These are phyloP conservation scores for Grammothele lineata DNA, from an alignment of 768 basidiomycete genomes.

Conservation along the genomic window DNA sequence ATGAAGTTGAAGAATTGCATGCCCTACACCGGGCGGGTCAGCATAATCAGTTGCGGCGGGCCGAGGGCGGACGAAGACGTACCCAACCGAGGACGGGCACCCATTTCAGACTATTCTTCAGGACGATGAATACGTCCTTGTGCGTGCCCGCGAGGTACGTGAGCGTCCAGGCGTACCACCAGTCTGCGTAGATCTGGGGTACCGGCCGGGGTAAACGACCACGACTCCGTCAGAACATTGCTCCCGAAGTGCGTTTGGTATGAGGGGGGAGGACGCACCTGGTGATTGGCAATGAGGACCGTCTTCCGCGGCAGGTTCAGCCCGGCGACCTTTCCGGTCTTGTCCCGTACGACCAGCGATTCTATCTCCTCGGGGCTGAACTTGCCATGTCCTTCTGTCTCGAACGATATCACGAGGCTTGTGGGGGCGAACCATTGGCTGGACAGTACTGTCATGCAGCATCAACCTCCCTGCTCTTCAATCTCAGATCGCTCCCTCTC, in stretches of 20 bases:
- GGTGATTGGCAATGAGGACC: conserved; percentile 90
- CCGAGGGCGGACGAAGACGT: conserved; percentile 18
- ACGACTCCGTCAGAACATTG: neutral
- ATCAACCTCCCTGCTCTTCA: neutral
- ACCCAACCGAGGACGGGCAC: conserved; percentile 90
- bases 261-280: conserved; percentile 42
- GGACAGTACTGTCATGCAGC: conserved; percentile 56
- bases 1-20: conserved; percentile 97
- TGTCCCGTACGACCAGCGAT: conserved; percentile 51
- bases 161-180: conserved; percentile 86
- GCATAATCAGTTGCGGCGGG: too few relatives aligned
- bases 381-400: conserved; percentile 60
- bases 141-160: conserved; percentile 66
- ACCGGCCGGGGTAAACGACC: too few relatives aligned
- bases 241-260: neutral
- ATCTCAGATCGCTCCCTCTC: neutral
- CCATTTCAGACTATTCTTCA: conserved; percentile 88
- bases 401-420: conserved; percentile 65
- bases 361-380: conserved; percentile 59
- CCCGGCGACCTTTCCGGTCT: conserved; percentile 49
- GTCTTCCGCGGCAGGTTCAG: conserved; percentile 75
- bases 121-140: conserved; percentile 78
- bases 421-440: conserved; percentile 83
- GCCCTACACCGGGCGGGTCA: conserved; percentile 39
- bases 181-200: conserved; percentile 66